These are phyloP conservation scores for Candida wancherniae DNA, from an alignment of 805 yeast genomes.

Conservation along the genomic window DNA sequence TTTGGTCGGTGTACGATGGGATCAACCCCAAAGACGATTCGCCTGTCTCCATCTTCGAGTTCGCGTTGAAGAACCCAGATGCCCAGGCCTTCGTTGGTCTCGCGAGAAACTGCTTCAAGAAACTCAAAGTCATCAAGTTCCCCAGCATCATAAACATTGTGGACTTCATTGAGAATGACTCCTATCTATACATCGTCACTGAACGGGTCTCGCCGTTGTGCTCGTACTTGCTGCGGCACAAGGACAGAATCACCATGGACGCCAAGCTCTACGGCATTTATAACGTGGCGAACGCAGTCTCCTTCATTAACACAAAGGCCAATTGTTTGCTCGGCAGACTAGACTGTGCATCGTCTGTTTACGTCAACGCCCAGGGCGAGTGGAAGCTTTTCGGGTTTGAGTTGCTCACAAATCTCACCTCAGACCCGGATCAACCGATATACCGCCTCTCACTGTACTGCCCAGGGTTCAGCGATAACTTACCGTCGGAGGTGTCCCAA, in stretches of 20 bases:
- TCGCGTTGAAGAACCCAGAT: conserved; percentile 42
- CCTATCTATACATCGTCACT: conserved; percentile 54
- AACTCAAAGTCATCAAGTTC: conserved; percentile 53
- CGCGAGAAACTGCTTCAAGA: conserved; percentile 35
- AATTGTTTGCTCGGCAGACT: conserved; percentile 62
- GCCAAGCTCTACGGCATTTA: conserved; percentile 51
- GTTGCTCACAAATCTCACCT: conserved; percentile 44
- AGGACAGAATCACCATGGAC: conserved; percentile 24
- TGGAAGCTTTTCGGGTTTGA: conserved; percentile 87
- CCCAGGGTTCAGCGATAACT: conserved; percentile 22
- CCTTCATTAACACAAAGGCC: conserved; percentile 54
- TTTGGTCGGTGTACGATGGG: conserved; percentile 67
- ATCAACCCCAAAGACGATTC: conserved; percentile 47
- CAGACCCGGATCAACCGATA: conserved; percentile 43
- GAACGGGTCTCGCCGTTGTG: conserved; percentile 59
- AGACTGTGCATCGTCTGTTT: conserved; percentile 48
- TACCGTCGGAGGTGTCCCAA: conserved; percentile 47
- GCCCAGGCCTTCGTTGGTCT: conserved; percentile 23
- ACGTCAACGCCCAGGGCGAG: conserved; percentile 63
- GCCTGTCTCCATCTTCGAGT: conserved; percentile 62
- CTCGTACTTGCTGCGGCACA: conserved; percentile 31
- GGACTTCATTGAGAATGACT: conserved; percentile 63
- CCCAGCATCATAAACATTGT: conserved; percentile 65
- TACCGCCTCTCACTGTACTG: conserved; percentile 30
- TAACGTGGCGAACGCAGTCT: conserved; percentile 49